phyloP scores from a whole-genome alignment of 169 alveolate genomes.

The Cryptosporidium bovis region DNA sequence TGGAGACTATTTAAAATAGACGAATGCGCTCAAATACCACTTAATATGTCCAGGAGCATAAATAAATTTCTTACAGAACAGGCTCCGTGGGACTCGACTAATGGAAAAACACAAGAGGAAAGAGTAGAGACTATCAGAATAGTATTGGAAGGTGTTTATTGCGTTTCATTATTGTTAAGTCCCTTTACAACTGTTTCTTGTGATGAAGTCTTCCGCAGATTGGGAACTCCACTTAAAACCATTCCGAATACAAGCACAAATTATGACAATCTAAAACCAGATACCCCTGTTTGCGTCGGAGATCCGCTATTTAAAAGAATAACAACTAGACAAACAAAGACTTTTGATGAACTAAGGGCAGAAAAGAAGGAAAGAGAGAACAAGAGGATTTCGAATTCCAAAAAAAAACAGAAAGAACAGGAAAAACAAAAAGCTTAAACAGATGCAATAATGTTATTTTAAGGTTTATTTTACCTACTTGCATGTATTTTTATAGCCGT shows the following conservation, averaged over 20 bases:
- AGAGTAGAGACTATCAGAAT: conserved; percentile 82
- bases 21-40: conserved; percentile 81
- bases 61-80: conserved; percentile 87
- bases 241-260: conserved; percentile 5
- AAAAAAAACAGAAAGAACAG: not conserved
- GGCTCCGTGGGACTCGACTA: conserved; percentile 88
- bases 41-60: conserved; percentile 83
- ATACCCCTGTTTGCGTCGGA: conserved; percentile 26
- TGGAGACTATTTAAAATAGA: conserved; percentile 78
- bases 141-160: conserved; percentile 90
- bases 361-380: conserved; percentile 36
- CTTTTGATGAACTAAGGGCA: conserved; percentile 43
- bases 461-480: too few relatives aligned
- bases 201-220: conserved; percentile 80
- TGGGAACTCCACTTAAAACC: conserved; percentile 78
- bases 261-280: conserved; percentile 18
- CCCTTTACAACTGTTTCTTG: conserved; percentile 89
- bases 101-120: conserved; percentile 76
- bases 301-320: conserved; percentile 61
- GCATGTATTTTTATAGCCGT: too few relatives aligned
- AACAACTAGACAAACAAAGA: not conserved
- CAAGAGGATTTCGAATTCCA: not conserved
- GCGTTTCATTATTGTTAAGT: conserved; percentile 86
- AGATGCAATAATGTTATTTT: not conserved
- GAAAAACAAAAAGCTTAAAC: not conserved